phyloP scores from a whole-genome alignment of 2,329 filamentous ascomycete species.

The Ophiostoma sp. region DNA sequence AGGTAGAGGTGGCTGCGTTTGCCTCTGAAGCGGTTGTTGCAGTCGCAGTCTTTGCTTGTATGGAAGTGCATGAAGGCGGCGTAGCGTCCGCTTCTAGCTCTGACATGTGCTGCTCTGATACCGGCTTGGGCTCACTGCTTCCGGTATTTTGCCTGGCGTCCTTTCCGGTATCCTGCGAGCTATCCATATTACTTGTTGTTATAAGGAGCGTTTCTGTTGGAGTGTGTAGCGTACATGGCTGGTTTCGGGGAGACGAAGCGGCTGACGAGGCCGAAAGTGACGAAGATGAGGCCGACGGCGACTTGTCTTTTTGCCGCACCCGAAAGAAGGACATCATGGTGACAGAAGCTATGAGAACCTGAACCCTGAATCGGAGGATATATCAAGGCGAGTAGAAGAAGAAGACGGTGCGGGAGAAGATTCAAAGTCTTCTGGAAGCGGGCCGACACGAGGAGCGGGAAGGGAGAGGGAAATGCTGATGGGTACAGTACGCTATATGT shows the following conservation, averaged over 20 bases:
- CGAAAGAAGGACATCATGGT: constrained; percentile 1
- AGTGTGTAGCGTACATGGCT: constrained; percentile 15
- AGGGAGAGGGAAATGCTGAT: too few species aligned
- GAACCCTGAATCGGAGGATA: too few species aligned
- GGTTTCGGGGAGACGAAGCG: neutral
- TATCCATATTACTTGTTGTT: neutral
- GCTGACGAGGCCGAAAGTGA: neutral
- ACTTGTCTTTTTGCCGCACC: neutral
- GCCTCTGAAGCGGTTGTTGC: neutral
- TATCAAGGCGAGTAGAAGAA: neutral
- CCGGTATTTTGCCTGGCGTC: neutral
- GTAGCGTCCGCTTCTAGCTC: neutral
- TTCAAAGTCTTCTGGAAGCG: too few species aligned
- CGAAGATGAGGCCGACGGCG: neutral
- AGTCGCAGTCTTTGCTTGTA: neutral
- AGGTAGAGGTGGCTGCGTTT: neutral
- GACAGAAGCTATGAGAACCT: neutral
- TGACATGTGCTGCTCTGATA: neutral
- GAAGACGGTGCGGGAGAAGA: too few species aligned
- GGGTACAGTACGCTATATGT: too few species aligned
- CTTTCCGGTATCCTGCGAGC: neutral
- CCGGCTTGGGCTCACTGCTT: neutral
- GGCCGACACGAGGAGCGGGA: too few species aligned
- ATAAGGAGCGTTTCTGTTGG: neutral
- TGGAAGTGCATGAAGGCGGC: neutral